Percentiles rank a stretch among this genome's conserved stretches.
These are phyloP conservation scores for Iris pallida DNA, from an alignment of 116 monocot species.

Conservation along the genomic window DNA sequence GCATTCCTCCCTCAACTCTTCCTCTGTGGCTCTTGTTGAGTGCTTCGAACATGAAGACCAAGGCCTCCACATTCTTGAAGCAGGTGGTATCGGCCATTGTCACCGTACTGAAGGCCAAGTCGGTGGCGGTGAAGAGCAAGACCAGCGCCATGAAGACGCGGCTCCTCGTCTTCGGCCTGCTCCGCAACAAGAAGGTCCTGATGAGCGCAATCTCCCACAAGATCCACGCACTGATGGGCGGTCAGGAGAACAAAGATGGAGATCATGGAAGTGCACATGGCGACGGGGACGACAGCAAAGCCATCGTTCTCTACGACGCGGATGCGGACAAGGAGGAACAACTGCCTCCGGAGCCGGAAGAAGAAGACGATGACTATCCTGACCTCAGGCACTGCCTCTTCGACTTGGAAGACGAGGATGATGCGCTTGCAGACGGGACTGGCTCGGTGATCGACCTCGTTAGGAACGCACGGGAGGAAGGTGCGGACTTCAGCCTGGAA, in stretches of 20 bases:
- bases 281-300: slow-evolving; percentile 23
- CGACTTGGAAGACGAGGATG: slow-evolving; percentile 34
- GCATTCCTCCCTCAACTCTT: background rate
- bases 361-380: slow-evolving; percentile 23
- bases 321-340: slow-evolving; percentile 5
- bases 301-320: slow-evolving; percentile 26
- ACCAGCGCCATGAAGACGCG: slow-evolving; percentile 60
- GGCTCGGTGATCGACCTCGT: slow-evolving; percentile 75
- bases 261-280: background rate
- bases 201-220: slow-evolving; percentile 62
- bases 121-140: slow-evolving; percentile 59
- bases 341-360: background rate
- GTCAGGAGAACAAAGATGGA: slow-evolving; percentile 19
- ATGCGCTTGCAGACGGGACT: slow-evolving; percentile 29
- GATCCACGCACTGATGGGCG: slow-evolving; percentile 56
- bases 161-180: slow-evolving; percentile 51
- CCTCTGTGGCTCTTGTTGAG: background rate
- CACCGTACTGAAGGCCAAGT: slow-evolving; percentile 56
- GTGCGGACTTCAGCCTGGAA: slow-evolving; percentile 52
- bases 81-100: slow-evolving; percentile 47
- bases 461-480: slow-evolving; percentile 44
- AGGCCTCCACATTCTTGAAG: slow-evolving; percentile 55
- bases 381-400: slow-evolving; percentile 48
- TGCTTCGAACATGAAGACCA: slow-evolving; percentile 50
- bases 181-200: slow-evolving; percentile 58